Evolutionary conservation across 805 yeast species (phyloP), one percentile per base, ranked within the genome.

Genomic region (Nematodospora valgi): DNA sequence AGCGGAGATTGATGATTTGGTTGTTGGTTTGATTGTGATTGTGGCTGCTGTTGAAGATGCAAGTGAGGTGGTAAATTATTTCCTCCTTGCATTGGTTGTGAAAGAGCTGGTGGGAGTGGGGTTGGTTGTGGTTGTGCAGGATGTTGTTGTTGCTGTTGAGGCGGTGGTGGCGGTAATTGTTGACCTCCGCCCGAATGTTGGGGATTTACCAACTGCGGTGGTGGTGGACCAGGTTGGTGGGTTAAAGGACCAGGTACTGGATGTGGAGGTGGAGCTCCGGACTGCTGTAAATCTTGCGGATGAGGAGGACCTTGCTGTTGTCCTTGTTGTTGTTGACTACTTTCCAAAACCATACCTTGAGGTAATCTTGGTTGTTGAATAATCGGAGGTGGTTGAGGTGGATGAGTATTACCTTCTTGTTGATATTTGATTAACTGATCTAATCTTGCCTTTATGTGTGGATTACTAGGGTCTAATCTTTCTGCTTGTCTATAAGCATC

Each of bases 401-500:
- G 73, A 38, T 77, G 75, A 21, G 73, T 71, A 42, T 80, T 78
- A 35, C 85, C 84, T 46, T 79, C 82, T 48, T 78, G 77, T 61
- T 80, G 82, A 58, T 78, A 78, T 53, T 79, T 78, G 36, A 80
- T 77, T 53, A 93, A 70, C 49, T 88, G 95, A 46, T 88, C 93
- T 48, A 93, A 74, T 48, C 98, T 78, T 31, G 91, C 89, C 65
- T 87, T 88, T 52, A 93, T 93, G 59, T 89, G 97, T 33, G 93
- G 86, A 56, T 93, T 91, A 44, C 78, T 84, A 27, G 98, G 97
- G 55, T 93, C 98, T 47, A 93, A 76, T 34, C 95, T 79, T 23
- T 95, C 95, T 4, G 98, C 98, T 45, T 95, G 93, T 52, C 86
- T 86, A 57, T 93, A 93, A 2, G 98, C 98, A 62, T 93, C 98